Conservation (phyloP, 106 monocot genomes). For the Vanilla planifolia region DNA sequence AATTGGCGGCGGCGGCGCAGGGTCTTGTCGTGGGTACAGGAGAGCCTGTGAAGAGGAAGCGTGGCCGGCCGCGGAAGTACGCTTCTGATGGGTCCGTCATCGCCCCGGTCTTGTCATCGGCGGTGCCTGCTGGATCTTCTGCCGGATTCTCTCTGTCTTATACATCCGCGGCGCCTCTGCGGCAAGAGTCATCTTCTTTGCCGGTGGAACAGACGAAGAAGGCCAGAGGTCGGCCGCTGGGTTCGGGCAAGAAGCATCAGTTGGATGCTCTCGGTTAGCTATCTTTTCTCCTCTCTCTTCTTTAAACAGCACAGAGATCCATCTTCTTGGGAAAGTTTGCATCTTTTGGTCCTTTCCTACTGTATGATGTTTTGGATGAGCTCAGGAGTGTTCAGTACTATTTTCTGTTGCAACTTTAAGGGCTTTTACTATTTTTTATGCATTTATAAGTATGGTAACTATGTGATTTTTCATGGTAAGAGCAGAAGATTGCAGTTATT, state of each 20-base stretch:
- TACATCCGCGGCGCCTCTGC: background rate
- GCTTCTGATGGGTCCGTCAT: constrained; percentile 6
- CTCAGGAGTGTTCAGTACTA: too few species aligned
- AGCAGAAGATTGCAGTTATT: too few species aligned
- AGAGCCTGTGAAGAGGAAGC: constrained; percentile 18
- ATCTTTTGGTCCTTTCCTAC: background rate
- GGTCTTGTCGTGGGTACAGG: background rate
- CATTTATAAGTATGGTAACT: too few species aligned
- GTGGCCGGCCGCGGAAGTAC: constrained; percentile 18
- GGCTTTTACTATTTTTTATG: too few species aligned
- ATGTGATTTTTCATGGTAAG: too few species aligned
- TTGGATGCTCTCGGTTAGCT: constrained; percentile 12
- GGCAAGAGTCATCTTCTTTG: background rate
- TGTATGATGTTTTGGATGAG: background rate
- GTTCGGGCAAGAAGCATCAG: constrained; percentile 13
- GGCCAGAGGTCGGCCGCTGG: constrained; percentile 9
- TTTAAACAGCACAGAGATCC: too few species aligned
- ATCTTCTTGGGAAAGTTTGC: background rate
- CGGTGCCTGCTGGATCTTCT: background rate
- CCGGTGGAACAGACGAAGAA: constrained; percentile 6
- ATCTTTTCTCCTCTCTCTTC: background rate
- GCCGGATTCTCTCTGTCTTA: constrained; percentile 7
- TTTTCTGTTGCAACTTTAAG: too few species aligned
- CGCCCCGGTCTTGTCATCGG: background rate
- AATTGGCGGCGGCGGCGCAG: background rate